A percentile compares a stretch with the other conserved stretches of the same genome.
phyloP scores from a whole-genome alignment of 2,329 filamentous ascomycete genomes.

The Neofusicoccum laricinum region DNA sequence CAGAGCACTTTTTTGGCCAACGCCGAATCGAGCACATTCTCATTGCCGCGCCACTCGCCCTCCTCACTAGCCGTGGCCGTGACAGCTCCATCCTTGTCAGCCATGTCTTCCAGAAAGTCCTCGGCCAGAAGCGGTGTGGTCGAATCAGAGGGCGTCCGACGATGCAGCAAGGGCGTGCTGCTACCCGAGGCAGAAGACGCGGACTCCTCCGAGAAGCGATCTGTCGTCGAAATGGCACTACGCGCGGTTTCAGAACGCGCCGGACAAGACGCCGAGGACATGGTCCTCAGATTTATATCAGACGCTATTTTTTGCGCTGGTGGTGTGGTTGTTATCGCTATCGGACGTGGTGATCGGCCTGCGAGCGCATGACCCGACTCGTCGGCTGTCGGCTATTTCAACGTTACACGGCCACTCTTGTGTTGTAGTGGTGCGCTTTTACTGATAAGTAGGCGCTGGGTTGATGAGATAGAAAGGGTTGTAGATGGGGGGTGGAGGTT shows the following conservation, averaged over 20 bases:
- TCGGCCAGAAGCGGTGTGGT: background rate
- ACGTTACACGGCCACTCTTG: background rate
- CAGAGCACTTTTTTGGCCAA: constrained; percentile 39
- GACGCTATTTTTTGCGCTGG: background rate
- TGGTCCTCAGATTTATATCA: background rate
- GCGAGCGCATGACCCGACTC: background rate
- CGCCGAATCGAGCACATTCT: constrained; percentile 24
- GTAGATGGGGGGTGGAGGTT: too few relatives aligned
- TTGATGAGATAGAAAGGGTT: background rate
- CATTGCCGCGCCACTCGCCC: background rate
- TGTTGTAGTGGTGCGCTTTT: background rate
- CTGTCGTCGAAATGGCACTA: too few relatives aligned
- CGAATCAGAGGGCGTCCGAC: background rate
- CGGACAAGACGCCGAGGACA: background rate
- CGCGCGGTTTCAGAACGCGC: background rate
- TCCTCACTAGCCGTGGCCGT: background rate
- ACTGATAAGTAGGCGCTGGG: background rate
- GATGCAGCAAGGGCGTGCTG: background rate
- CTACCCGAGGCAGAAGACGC: background rate
- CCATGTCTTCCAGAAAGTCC: background rate
- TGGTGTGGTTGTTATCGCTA: background rate
- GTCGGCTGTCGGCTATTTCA: constrained; percentile 9
- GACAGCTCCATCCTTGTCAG: background rate
- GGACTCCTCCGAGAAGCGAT: background rate
- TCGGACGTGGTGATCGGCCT: background rate